Evolutionary conservation across 139 green algal species (phyloP).

Genomic region (Deuterostichococcus epilithicus): DNA sequence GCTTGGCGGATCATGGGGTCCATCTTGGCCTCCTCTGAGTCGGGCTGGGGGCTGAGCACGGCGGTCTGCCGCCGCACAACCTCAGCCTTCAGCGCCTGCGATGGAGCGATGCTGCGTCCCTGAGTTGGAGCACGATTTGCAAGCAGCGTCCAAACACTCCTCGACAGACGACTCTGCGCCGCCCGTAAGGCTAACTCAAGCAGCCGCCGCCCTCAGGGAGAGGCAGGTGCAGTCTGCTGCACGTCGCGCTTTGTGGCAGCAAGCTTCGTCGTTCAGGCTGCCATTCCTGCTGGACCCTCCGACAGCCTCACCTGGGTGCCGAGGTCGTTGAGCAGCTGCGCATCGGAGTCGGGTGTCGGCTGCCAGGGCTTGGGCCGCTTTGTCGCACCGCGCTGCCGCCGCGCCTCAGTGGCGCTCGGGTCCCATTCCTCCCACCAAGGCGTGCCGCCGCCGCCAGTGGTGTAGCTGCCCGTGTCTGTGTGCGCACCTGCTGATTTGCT

Average conservation of each 20-base stretch:
- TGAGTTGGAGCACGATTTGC: too few species aligned
- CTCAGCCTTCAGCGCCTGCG: slow-evolving; percentile 13
- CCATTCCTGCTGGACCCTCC: too few species aligned
- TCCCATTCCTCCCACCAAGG: background rate
- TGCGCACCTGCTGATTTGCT: background rate
- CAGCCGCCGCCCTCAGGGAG: too few species aligned
- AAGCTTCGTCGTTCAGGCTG: too few species aligned
- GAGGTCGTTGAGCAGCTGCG: background rate
- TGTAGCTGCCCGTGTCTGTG: background rate
- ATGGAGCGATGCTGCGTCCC: background rate
- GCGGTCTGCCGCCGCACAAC: slow-evolving; percentile 10
- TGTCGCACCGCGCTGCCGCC: background rate
- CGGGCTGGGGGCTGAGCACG: slow-evolving; percentile 7
- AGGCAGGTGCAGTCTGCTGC: too few species aligned
- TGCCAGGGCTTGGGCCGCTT: background rate
- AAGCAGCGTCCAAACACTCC: too few species aligned
- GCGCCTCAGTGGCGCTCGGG: background rate
- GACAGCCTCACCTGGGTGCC: too few species aligned
- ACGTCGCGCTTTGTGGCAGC: too few species aligned
- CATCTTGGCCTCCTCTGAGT: slow-evolving; percentile 4
- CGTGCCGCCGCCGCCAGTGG: background rate
- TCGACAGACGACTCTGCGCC: too few species aligned
- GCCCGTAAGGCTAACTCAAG: too few species aligned
- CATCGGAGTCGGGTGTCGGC: background rate
- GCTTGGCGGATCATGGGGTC: background rate